phyloP scores from a whole-genome alignment of 1,284 basidiomycete species.

The Rhodotorula sp. region DNA sequence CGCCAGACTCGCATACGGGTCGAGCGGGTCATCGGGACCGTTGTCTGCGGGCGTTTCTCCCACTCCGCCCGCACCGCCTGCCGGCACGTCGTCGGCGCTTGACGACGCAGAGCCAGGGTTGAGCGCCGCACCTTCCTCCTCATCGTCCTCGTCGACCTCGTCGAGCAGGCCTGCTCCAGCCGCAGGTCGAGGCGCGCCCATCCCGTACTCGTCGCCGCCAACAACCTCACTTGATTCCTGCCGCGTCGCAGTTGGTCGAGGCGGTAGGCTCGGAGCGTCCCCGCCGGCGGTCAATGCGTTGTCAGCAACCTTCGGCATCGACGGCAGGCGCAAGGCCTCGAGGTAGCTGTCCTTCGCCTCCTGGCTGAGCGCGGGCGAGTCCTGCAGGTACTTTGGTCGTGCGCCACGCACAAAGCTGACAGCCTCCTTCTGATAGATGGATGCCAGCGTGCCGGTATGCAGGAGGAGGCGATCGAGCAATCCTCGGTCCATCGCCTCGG shows the following conservation, averaged over 20 bases:
- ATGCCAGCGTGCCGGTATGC: conserved; percentile 45
- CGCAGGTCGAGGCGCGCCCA: conserved; percentile 5
- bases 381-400: conserved; percentile 42
- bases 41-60: neutral
- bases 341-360: conserved; percentile 44
- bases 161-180: conserved; percentile 14
- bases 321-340: conserved; percentile 34
- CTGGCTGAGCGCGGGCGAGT: conserved; percentile 43
- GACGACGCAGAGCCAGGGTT: conserved; percentile 21
- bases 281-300: neutral
- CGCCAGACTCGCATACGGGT: conserved; percentile 39
- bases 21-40: conserved; percentile 21
- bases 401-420: conserved; percentile 38
- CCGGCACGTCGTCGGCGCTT: neutral
- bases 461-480: conserved; percentile 76
- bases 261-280: conserved; percentile 10
- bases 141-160: conserved; percentile 31
- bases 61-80: neutral
- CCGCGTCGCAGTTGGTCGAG: conserved; percentile 13
- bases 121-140: conserved; percentile 35
- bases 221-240: conserved; percentile 17
- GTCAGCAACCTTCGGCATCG: neutral
- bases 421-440: conserved; percentile 46
- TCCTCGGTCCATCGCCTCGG: conserved; percentile 93
- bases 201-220: neutral